Percentiles rank a stretch among this genome's conserved stretches.
phyloP scores from a whole-genome alignment of 176 grass and related monocot genomes.

The Oryza officinalis region DNA sequence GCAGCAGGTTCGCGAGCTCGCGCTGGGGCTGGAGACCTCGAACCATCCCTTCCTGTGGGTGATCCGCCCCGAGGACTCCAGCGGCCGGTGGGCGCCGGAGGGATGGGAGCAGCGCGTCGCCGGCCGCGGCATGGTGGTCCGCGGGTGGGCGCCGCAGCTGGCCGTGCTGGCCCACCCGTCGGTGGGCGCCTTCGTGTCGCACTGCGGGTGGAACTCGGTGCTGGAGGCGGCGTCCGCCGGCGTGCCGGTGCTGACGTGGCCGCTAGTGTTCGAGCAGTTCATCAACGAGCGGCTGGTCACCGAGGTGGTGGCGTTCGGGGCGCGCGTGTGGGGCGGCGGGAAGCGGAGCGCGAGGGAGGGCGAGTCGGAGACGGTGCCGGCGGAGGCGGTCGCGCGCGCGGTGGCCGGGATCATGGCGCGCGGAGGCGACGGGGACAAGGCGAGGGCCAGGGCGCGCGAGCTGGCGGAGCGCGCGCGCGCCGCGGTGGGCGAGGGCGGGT shows the following conservation, averaged over 20 bases:
- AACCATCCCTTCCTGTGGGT: conserved; percentile 71
- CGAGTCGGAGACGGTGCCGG: conserved; percentile 48
- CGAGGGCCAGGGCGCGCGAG: conserved; percentile 30
- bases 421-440: conserved; percentile 35
- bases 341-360: conserved; percentile 35
- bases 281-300: conserved; percentile 77
- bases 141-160: conserved; percentile 78
- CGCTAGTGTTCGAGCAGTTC: conserved; percentile 94
- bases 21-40: conserved; percentile 69
- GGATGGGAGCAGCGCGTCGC: conserved; percentile 65
- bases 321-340: conserved; percentile 58
- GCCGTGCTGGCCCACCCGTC: conserved; percentile 61
- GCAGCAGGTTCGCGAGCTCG: conserved; percentile 55
- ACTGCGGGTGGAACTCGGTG: conserved; percentile 92
- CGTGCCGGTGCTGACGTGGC: conserved; percentile 78
- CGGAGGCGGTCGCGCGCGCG: conserved; percentile 42
- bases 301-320: conserved; percentile 55
- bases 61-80: conserved; percentile 33
- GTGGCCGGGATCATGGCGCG: conserved; percentile 54
- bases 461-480: conserved; percentile 42
- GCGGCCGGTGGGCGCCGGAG: conserved; percentile 36
- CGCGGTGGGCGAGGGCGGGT: conserved; percentile 48
- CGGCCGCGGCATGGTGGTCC: conserved; percentile 48
- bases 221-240: conserved; percentile 67
- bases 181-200: conserved; percentile 72